Evolutionary conservation across 257 asterid species (phyloP).

Genomic region (Scutellaria baicalensis): DNA sequence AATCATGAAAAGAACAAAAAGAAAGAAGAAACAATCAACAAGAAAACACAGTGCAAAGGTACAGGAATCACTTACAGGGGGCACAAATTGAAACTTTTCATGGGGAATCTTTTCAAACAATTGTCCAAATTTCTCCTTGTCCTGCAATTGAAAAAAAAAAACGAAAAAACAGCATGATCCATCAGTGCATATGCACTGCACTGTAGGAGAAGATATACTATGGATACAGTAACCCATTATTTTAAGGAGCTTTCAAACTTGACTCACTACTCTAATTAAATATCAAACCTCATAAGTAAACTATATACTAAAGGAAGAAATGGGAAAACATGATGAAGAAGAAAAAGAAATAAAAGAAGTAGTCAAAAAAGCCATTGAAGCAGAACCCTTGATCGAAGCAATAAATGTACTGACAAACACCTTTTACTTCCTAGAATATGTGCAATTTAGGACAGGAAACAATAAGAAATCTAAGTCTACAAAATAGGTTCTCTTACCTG

Average conservation of each 20-base stretch:
- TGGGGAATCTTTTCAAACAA: conserved; percentile 31
- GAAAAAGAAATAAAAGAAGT: background rate
- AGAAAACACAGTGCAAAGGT: background rate
- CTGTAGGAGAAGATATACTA: background rate
- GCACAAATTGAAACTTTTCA: conserved; percentile 43
- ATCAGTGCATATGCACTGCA: background rate
- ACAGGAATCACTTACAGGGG: conserved; percentile 46
- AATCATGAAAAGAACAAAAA: background rate
- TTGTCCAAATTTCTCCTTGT: conserved; percentile 39
- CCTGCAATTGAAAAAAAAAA: conserved; percentile 35
- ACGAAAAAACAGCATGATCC: background rate
- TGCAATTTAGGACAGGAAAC: background rate
- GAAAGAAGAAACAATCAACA: background rate
- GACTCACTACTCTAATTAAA: background rate
- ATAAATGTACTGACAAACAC: background rate
- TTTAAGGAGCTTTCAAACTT: background rate
- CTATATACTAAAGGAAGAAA: background rate
- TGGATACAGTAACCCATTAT: background rate
- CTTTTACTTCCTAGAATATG: background rate
- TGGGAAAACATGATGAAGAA: background rate
- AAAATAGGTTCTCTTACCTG: conserved; percentile 45
- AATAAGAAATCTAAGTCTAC: background rate
- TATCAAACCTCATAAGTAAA: background rate
- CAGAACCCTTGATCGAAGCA: background rate
- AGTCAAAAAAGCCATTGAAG: background rate